Evolutionary conservation across 257 asterid species (phyloP).

Genomic region (Petunia axillaris): DNA sequence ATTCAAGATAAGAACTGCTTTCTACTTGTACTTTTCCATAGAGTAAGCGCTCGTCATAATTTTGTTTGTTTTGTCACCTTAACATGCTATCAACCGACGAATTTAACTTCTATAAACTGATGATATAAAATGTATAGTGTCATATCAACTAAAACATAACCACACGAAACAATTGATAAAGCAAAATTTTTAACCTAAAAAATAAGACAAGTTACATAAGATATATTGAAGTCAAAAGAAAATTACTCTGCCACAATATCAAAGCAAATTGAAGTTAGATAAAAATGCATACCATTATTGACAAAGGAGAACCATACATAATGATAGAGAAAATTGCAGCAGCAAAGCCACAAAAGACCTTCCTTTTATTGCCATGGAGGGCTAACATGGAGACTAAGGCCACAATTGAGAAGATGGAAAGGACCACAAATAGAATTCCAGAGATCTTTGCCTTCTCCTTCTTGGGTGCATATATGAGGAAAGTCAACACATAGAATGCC

Average conservation of each 20-base stretch:
- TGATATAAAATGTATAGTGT: too few species aligned
- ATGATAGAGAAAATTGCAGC: slow-evolving; percentile 66
- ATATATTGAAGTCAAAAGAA: not conserved
- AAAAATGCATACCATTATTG: slow-evolving; percentile 59
- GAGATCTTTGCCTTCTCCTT: slow-evolving; percentile 63
- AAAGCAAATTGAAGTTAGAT: not conserved
- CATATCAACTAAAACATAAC: too few species aligned
- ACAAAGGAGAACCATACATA: slow-evolving; percentile 86
- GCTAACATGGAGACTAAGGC: slow-evolving; percentile 60
- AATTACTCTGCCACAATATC: not conserved
- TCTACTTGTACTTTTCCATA: too few species aligned
- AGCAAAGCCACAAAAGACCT: slow-evolving; percentile 62
- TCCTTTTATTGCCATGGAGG: slow-evolving; percentile 44
- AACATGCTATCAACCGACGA: too few species aligned
- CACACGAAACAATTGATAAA: too few species aligned
- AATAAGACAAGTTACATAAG: not conserved
- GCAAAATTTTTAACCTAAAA: too few species aligned
- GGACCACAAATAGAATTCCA: slow-evolving; percentile 49
- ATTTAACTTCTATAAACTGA: too few species aligned
- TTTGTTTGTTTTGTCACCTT: too few species aligned
- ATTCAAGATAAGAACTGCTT: not conserved
- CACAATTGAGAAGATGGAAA: slow-evolving; percentile 53
- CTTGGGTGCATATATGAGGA: slow-evolving; percentile 61
- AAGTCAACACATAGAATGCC: slow-evolving; percentile 56
- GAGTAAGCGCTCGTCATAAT: too few species aligned